Percentiles rank a stretch among this genome's conserved stretches.
phyloP scores from a whole-genome alignment of 2,329 filamentous ascomycete species.

The Fusarium floridanum region DNA sequence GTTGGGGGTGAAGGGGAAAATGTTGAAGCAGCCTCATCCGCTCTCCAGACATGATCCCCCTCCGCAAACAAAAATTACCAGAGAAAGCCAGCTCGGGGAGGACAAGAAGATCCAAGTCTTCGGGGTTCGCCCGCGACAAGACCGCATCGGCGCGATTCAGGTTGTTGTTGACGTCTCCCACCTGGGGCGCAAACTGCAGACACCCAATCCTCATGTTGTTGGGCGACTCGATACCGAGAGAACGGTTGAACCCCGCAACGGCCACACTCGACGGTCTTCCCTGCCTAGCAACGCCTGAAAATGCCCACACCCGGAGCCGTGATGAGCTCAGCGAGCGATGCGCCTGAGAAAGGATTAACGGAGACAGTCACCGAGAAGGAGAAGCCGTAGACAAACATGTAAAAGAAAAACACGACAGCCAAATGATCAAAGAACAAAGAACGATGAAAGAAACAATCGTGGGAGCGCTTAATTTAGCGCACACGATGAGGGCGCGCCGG shows the following conservation, averaged over 20 bases:
- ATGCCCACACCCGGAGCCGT: not conserved
- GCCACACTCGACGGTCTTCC: not conserved
- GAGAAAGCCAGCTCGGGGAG: conserved; percentile 83
- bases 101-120: conserved; percentile 77
- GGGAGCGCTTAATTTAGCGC: not conserved
- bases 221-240: too few species aligned
- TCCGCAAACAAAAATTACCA: conserved; percentile 60
- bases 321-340: not conserved
- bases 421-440: too few species aligned
- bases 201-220: conserved; percentile 71
- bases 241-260: conserved; percentile 18
- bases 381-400: not conserved
- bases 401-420: not conserved
- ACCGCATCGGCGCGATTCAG: conserved; percentile 57
- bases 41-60: not conserved
- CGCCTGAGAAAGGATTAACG: not conserved
- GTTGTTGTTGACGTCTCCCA: conserved; percentile 79
- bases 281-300: not conserved
- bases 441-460: not conserved
- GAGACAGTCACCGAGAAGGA: not conserved
- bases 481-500: not conserved
- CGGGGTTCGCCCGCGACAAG: conserved; percentile 63
- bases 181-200: conserved; percentile 78
- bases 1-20: not conserved
- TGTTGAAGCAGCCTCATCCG: not conserved